Base-by-base conservation (phyloP, 164 flowering plant genomes). In the Tetrastigma voinierianum region DNA sequence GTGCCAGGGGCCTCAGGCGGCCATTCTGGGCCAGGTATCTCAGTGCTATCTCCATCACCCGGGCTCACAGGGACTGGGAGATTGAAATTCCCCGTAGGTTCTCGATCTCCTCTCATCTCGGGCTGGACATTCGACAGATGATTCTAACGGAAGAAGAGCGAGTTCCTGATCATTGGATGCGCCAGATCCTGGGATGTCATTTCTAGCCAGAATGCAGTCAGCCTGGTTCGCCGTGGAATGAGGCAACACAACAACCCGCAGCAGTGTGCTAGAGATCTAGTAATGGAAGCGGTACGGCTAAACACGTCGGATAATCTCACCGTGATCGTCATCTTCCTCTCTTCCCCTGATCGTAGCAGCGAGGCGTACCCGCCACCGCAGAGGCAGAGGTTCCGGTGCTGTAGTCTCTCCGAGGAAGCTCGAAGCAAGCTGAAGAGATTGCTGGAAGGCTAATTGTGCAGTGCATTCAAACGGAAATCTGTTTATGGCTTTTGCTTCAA, bases 101-200 rank as follows among this genome's bases (percentile, higher is more conserved):
- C 83, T n/a, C 40, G 67, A 0, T 77, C 80, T 15, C 88, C 90
- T 60, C 81, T 84, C 12, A 86, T 81, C 75, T 77, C 90, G 88
- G 84, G 12, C 86, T 88, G 0, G 88, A 84, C 32, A 17, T 84
- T 47, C 70, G 68, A 59, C 82, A 74, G 51, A 10, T 81, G 14
- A 46, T 64, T 14, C 62, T 86, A 10, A 77, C 78, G 13, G 81
- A 82, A 66, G 87, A 82, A 13, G 87, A 85, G n/a, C 44, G 89
- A 85, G 67, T 85, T 85, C 72, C 59, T 85, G 71, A 83, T 86
- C 23, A 78, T 86, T 49, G 84, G 82, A 4, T 86, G 90, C 71
- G 90, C 83, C 72, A 87, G 90, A 17, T 66, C 83, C 4, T 86
- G 87, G 87, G 90, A 86, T 55, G 90, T 82, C 9, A 79, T 86